These are phyloP conservation scores for Setaria viridis DNA, from an alignment of 202 grass and related monocot genomes.

Conservation along the genomic window DNA sequence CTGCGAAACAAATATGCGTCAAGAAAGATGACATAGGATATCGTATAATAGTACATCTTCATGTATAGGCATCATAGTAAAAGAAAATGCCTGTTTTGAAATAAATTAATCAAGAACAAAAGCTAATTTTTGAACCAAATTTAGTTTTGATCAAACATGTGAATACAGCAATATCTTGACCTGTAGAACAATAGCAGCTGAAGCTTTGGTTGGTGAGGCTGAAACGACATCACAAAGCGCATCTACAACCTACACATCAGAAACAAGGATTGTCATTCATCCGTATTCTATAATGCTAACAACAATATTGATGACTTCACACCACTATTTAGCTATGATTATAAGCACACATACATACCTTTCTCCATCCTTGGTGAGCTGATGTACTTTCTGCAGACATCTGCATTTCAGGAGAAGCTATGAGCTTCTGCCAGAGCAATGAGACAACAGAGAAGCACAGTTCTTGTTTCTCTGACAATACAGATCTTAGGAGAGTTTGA, in stretches of 20 bases:
- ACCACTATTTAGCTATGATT: conserved; percentile 3
- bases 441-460: conserved; percentile 97
- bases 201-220: conserved; percentile 94
- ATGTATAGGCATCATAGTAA: conserved; percentile 1
- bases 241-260: conserved; percentile 79
- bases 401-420: conserved; percentile 95
- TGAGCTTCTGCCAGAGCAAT: conserved; percentile 95
- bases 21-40: conserved; percentile 60
- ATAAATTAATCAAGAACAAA: conserved; percentile 26
- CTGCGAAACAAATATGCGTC: conserved; percentile 65
- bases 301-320: conserved; percentile 7
- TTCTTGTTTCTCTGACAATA: conserved; percentile 92
- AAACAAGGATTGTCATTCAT: conserved; percentile 37
- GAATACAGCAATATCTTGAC: conserved; percentile 62
- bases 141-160: conserved; percentile 22
- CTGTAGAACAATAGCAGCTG: conserved; percentile 94
- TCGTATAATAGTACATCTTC: not conserved
- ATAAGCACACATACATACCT: conserved; percentile 55
- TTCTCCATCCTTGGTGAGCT: conserved; percentile 98
- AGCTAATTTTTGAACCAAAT: conserved; percentile 6
- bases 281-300: conserved; percentile 28
- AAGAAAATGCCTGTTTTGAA: not conserved
- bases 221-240: conserved; percentile 98
- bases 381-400: conserved; percentile 99
- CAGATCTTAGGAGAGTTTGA: conserved; percentile 79